Percentiles rank a stretch among this genome's conserved stretches.
Evolutionary conservation across 2,329 filamentous ascomycete species (phyloP).

Genomic region (Coniochaeta prunicola): DNA sequence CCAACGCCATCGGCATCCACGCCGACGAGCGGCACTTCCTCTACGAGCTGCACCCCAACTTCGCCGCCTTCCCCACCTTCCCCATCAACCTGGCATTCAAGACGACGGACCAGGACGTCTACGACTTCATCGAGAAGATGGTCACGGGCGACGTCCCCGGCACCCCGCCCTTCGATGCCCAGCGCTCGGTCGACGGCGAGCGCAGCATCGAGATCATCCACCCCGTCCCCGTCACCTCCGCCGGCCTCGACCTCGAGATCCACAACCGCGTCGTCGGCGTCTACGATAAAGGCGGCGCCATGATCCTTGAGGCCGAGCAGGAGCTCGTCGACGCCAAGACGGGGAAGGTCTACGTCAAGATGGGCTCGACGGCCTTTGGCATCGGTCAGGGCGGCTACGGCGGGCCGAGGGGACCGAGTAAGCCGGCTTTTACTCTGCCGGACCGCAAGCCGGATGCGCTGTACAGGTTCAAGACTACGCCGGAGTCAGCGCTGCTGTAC

Average conservation of each 20-base stretch:
- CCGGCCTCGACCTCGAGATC: conserved; percentile 66
- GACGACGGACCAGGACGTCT: conserved; percentile 63
- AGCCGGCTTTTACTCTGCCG: conserved; percentile 67
- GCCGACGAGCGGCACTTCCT: conserved; percentile 85
- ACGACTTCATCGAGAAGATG: conserved; percentile 75
- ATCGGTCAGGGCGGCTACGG: conserved; percentile 78
- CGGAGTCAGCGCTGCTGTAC: conserved; percentile 70
- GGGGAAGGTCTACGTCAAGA: conserved; percentile 64
- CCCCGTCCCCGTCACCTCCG: conserved; percentile 64
- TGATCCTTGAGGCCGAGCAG: conserved; percentile 73
- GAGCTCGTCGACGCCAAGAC: conserved; percentile 63
- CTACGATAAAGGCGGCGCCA: conserved; percentile 83
- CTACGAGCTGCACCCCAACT: conserved; percentile 83
- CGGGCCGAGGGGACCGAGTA: conserved; percentile 81
- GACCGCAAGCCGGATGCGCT: conserved; percentile 63
- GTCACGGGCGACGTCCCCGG: conserved; percentile 61
- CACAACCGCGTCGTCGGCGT: conserved; percentile 74
- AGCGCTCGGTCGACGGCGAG: conserved; percentile 75
- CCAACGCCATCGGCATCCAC: conserved; percentile 61
- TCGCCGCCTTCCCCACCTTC: conserved; percentile 85
- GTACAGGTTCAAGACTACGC: conserved; percentile 61
- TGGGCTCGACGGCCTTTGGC: conserved; percentile 67
- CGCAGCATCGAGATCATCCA: conserved; percentile 72
- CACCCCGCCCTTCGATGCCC: conserved; percentile 68
- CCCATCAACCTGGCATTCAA: conserved; percentile 82